Evolutionary conservation across 1,284 basidiomycete species (phyloP).

Genomic region (Trametes hirsuta): DNA sequence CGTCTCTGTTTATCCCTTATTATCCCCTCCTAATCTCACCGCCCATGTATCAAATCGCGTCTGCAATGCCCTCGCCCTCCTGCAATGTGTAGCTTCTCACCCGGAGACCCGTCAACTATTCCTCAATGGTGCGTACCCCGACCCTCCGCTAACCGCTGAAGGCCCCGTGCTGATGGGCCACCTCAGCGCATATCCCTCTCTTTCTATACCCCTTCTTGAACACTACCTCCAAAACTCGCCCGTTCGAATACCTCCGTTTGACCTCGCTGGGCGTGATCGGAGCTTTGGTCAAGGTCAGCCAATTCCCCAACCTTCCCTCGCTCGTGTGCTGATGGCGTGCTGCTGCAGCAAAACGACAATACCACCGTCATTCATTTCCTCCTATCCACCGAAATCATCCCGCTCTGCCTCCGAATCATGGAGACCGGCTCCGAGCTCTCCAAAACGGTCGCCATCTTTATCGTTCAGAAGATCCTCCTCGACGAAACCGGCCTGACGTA

Average conservation of each 20-base stretch:
- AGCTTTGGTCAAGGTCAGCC: conserved; percentile 88
- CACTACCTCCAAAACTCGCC: conserved; percentile 98
- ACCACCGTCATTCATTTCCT: conserved; percentile 99
- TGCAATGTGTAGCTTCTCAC: conserved; percentile 98
- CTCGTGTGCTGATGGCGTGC: conserved; percentile 4
- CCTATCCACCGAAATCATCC: conserved; percentile 99
- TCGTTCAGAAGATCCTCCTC: conserved; percentile 98
- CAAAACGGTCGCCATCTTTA: conserved; percentile 99
- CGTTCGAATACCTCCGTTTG: conserved; percentile 97
- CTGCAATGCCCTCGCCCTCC: conserved; percentile 96
- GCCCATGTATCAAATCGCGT: conserved; percentile 99
- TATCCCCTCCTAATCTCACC: conserved; percentile 95
- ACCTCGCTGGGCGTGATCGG: conserved; percentile 99
- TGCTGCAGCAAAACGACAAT: conserved; percentile 93
- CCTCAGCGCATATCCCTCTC: conserved; percentile 92
- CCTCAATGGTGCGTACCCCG: conserved; percentile 69
- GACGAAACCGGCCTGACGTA: conserved; percentile 98
- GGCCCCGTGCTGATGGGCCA: conserved; percentile 4
- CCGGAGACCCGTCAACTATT: conserved; percentile 93
- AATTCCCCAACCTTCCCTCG: neutral
- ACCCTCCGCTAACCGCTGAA: neutral
- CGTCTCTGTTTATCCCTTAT: conserved; percentile 95
- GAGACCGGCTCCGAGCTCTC: conserved; percentile 99
- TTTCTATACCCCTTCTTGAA: conserved; percentile 99
- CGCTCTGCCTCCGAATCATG: conserved; percentile 99